Evolutionary conservation across 2,329 filamentous ascomycete species (phyloP), one percentile per base, ranked within the genome.

Genomic region (Calonectria naviculata): DNA sequence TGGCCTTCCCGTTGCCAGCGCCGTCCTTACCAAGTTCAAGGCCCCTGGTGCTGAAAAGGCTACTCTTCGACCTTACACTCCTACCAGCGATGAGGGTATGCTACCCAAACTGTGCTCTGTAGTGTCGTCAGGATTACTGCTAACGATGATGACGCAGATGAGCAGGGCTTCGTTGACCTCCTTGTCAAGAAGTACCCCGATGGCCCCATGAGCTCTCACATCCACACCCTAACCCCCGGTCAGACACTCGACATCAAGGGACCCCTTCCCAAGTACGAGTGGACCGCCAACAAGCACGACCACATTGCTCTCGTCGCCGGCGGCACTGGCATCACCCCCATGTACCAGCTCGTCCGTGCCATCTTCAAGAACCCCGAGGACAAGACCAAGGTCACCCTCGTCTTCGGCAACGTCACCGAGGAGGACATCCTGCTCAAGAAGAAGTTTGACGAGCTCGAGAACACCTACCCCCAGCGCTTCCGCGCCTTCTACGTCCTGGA

Each of bases 331-430:
- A 97, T 99, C 84, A 97, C 97, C 13, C 97, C 97, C 77, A 98
- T 98, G 96, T 98, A 94, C 89, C 97, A 99, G 88, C 92, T 99
- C 54, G 88, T 91, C 75, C 94, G 94, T 73, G 90, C 92, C 81
- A 98, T 99, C 86, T 97, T 98, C 92, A 94, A 93, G 85, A 97
- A 98, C 90, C 95, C 96, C 71, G 91, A 94, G 49, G 97, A 99
- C 87, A 95, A 97, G 91, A 99, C 97, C 79, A 97, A 98, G 88
- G 95, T 99, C 47, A 98, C 96, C 7, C 91, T 99, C 36, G 90
- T 99, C 42, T 98, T 96, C 81, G 97, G 95, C 77, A 99, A 98
- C 87, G 86, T 98, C 71, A 87, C 87, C 29, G 94, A 98, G 87
- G 90, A 96, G 75, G 97, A 99, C 81, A 98, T 99, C 73, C 89